Base-by-base conservation (phyloP, 371 early-diverging fungal genomes). In the Dichotomocladium elegans region DNA sequence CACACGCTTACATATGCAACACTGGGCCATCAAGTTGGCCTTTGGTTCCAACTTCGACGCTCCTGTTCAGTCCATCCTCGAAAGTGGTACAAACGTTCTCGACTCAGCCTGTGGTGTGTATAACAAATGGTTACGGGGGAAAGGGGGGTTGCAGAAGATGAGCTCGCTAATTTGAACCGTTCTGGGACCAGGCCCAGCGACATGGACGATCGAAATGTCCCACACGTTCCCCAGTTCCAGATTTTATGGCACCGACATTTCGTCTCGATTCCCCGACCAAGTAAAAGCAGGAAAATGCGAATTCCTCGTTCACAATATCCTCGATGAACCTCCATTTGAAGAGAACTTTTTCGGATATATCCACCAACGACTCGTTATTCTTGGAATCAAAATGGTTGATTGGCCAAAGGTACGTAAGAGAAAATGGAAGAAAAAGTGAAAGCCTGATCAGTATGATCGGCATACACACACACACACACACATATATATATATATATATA, bases 321-420 rank as follows among this genome's bases (percentile, higher is more conserved):
- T 75, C 14, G 74, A 81, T 19, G 61, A 68, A 1, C 44, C 81
- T 10, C 80, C 82, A 10, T 80, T 70, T 55, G 70, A 74, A 4
- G 76, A 76, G 43, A 63, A 77, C 43, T 52, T 63, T 29, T 79
- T 81, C 64, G 81, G 79, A 40, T 81, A 68, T 59, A 63, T 82
- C 29, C 74, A 80, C 52, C 76, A 81, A 51, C 67, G 79, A 44
- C 35, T 73, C 21, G 58, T 69, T 22, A 29, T 63, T 6, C 33
- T 70, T 19, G 68, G 65, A 4, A 46, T 73, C n/a, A 62, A 61
- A 4, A 17, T 25, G 1, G 24, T 25, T 6, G 62, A 69, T 41
- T 73, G 73, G 70, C 31, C 37, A 24, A 62, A 56, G n/a, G n/a
- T n/a, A n/a, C n/a, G n/a, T n/a, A n/a, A n/a, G n/a, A n/a, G n/a